Conservation (phyloP, 1,139 yeast species). For the Lodderomyces beijingensis region DNA sequence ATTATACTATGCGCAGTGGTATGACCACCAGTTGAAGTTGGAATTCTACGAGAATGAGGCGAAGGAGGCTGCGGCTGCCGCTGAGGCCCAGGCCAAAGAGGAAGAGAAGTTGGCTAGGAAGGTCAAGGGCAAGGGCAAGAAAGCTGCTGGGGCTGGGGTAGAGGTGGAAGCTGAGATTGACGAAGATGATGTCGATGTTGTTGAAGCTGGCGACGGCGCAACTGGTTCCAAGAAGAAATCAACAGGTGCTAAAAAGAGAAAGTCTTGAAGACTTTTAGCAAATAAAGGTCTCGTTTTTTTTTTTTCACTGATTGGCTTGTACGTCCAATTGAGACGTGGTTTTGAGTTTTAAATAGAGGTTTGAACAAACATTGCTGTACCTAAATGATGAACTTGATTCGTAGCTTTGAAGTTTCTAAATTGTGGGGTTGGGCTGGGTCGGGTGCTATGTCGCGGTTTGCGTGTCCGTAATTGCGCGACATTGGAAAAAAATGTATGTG, state of each 20-base stretch:
- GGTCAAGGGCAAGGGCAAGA: slow-evolving; percentile 14
- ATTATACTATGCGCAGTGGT: slow-evolving; percentile 83
- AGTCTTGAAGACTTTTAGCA: not conserved
- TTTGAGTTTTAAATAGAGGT: too few species aligned
- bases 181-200: not conserved
- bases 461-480: too few species aligned
- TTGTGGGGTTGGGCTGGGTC: too few species aligned
- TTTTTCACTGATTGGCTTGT: too few species aligned
- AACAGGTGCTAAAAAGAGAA: slow-evolving; percentile 1
- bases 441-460: too few species aligned
- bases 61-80: slow-evolving; percentile 19
- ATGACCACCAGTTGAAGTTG: slow-evolving; percentile 53
- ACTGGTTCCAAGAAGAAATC: not conserved
- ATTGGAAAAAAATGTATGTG: not conserved
- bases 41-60: slow-evolving; percentile 47
- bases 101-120: slow-evolving; percentile 15
- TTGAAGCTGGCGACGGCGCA: not conserved
- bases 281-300: too few species aligned
- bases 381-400: too few species aligned
- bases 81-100: slow-evolving; percentile 18
- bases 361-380: too few species aligned
- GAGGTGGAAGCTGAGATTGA: slow-evolving; percentile 4
- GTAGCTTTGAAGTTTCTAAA: too few species aligned
- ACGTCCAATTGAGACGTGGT: too few species aligned
- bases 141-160: too few species aligned